These are phyloP conservation scores for Entonaema liquescens DNA, from an alignment of 495 filamentous ascomycete species.

Conservation along the genomic window DNA sequence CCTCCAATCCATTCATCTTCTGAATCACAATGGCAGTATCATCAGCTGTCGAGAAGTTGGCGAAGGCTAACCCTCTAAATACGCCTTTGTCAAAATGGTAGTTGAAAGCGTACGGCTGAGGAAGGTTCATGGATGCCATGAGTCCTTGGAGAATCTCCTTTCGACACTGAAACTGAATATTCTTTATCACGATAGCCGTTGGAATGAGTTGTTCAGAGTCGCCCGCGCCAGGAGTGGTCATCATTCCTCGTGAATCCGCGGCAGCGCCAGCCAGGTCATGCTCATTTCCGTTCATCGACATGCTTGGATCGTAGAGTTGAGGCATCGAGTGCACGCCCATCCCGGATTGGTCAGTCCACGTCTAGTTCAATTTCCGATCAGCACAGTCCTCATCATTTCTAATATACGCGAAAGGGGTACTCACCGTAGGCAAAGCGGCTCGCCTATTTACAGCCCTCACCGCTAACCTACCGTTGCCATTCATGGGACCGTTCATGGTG, in stretches of 20 bases:
- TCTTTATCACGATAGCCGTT: constrained; percentile 99
- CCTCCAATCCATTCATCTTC: constrained; percentile 90
- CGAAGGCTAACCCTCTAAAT: constrained; percentile 94
- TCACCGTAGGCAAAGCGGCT: constrained; percentile 58
- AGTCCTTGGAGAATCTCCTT: constrained; percentile 92
- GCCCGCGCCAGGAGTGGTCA: constrained; percentile 61
- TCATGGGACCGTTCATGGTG: constrained; percentile 58
- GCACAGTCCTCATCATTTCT: constrained; percentile 7
- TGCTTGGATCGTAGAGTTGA: constrained; percentile 47
- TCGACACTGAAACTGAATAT: constrained; percentile 97
- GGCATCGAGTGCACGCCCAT: constrained; percentile 53
- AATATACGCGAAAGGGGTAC: constrained; percentile 45
- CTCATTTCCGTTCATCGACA: constrained; percentile 48
- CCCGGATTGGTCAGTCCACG: constrained; percentile 58
- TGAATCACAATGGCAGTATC: constrained; percentile 93
- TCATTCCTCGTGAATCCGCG: constrained; percentile 45
- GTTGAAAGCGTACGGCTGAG: constrained; percentile 97
- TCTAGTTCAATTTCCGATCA: constrained; percentile 42
- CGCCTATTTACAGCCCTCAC: constrained; percentile 54
- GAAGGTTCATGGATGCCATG: constrained; percentile 91
- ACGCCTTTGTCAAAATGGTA: constrained; percentile 99
- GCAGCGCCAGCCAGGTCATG: constrained; percentile 41
- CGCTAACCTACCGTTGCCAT: constrained; percentile 55
- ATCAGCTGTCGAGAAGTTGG: constrained; percentile 95
- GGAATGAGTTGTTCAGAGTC: constrained; percentile 80